Conservation (phyloP, 352 stramenopile genomes). For the Globisporangium alternatum region DNA sequence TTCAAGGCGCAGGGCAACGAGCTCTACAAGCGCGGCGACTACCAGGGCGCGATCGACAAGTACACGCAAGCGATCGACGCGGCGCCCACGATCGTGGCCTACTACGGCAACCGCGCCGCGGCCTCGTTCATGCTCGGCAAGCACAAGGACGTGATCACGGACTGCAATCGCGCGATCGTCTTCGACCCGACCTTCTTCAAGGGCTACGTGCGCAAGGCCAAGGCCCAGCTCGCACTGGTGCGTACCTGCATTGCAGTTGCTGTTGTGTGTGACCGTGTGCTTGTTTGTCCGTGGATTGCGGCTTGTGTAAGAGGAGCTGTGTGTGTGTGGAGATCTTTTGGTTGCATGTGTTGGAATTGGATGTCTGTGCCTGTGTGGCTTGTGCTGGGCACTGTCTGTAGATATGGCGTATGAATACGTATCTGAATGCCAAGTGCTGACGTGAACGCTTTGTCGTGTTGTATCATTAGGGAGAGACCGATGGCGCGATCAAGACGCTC, state of each 20-base stretch:
- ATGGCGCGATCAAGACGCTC: slow-evolving; percentile 72
- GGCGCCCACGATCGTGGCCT: slow-evolving; percentile 78
- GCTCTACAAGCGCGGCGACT: slow-evolving; percentile 91
- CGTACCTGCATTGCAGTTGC: not conserved
- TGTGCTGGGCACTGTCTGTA: not conserved
- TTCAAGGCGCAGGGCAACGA: slow-evolving; percentile 90
- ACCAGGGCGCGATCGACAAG: slow-evolving; percentile 84
- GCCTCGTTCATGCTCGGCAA: slow-evolving; percentile 89
- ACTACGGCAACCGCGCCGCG: slow-evolving; percentile 90
- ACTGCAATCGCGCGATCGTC: slow-evolving; percentile 89
- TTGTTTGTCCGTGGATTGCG: not conserved
- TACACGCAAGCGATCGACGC: slow-evolving; percentile 91
- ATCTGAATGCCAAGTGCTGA: not conserved
- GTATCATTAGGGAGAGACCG: slow-evolving; percentile 52
- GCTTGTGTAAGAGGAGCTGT: not conserved
- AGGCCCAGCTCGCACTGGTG: slow-evolving; percentile 80
- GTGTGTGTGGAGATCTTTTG: slow-evolving; percentile 4
- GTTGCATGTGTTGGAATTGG: not conserved
- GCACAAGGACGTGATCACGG: slow-evolving; percentile 87
- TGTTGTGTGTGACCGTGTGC: not conserved
- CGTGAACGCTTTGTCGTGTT: not conserved
- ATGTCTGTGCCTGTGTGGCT: not conserved
- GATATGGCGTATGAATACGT: not conserved
- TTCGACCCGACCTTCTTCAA: slow-evolving; percentile 90
- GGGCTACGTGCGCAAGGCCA: slow-evolving; percentile 89